Evolutionary conservation across 352 stramenopile species (phyloP).

Genomic region (Phytophthora colocasiae): DNA sequence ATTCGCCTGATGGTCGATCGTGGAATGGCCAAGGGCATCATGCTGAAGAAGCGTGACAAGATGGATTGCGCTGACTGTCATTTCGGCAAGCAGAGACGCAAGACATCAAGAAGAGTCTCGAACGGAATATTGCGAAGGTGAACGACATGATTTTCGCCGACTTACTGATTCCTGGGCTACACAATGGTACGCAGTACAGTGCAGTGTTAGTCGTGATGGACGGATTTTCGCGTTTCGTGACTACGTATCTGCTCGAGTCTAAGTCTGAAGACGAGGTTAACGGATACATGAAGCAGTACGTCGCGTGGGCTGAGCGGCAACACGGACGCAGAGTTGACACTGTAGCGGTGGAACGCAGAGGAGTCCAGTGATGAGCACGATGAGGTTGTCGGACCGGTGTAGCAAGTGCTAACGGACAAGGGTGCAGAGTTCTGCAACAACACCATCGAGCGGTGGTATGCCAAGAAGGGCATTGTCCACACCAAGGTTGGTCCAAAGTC

Average conservation of each 20-base stretch:
- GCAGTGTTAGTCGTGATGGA: slow-evolving; percentile 17
- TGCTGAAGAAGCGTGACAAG: slow-evolving; percentile 15
- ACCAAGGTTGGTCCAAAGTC: slow-evolving; percentile 3
- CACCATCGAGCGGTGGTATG: slow-evolving; percentile 7
- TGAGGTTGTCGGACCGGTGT: not conserved
- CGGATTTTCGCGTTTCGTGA: slow-evolving; percentile 14
- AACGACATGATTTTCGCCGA: slow-evolving; percentile 25
- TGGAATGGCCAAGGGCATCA: slow-evolving; percentile 19
- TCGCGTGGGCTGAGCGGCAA: not conserved
- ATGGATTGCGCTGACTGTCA: slow-evolving; percentile 18
- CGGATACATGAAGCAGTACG: slow-evolving; percentile 2
- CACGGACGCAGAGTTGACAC: not conserved
- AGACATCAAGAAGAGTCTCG: slow-evolving; percentile 18
- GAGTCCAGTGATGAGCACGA: not conserved
- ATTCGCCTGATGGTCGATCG: slow-evolving; percentile 21
- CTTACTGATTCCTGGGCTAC: slow-evolving; percentile 14
- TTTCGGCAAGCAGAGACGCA: slow-evolving; percentile 18
- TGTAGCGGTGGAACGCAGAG: not conserved
- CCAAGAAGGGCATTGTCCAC: slow-evolving; percentile 1
- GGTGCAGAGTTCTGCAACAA: slow-evolving; percentile 17
- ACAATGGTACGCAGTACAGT: slow-evolving; percentile 9
- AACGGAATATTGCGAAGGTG: not conserved
- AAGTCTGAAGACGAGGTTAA: slow-evolving; percentile 10
- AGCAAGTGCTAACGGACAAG: slow-evolving; percentile 18
- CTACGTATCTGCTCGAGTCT: slow-evolving; percentile 8